Conservation (phyloP, 2,329 filamentous ascomycete genomes). For the Fusarium clavum region DNA sequence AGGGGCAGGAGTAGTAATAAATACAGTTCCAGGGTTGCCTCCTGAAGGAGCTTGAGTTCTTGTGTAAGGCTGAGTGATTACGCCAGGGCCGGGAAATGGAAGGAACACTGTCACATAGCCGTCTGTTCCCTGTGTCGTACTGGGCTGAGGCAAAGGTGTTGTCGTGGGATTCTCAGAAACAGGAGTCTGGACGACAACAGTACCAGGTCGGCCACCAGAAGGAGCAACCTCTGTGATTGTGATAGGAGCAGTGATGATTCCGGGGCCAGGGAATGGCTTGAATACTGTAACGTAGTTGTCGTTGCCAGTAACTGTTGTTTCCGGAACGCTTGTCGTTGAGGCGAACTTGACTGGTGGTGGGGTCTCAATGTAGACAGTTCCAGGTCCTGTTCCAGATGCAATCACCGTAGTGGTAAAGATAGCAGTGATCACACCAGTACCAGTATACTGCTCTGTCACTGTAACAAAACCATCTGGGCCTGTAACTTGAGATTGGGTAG, state of each 20-base stretch:
- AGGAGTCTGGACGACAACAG: constrained; percentile 27
- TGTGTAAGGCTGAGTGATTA: constrained; percentile 14
- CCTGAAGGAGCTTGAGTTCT: constrained; percentile 18
- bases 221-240: constrained; percentile 24
- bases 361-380: constrained; percentile 33
- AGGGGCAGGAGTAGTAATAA: constrained; percentile 19
- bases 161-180: not conserved
- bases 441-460: constrained; percentile 18
- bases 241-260: constrained; percentile 30
- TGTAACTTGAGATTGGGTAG: constrained; percentile 1
- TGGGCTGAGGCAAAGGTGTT: not conserved
- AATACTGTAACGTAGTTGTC: constrained; percentile 32
- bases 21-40: constrained; percentile 22
- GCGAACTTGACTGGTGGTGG: constrained; percentile 23
- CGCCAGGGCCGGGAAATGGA: constrained; percentile 19
- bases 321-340: constrained; percentile 4
- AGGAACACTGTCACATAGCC: constrained; percentile 15
- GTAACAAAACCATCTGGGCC: constrained; percentile 9
- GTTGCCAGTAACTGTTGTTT: constrained; percentile 17
- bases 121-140: constrained; percentile 11
- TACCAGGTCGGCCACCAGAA: constrained; percentile 21
- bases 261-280: constrained; percentile 29
- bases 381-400: constrained; percentile 21
- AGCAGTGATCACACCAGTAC: constrained; percentile 22
- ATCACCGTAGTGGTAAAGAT: constrained; percentile 25